Base-by-base conservation (phyloP, 495 filamentous ascomycete genomes). In the Penicillium lividum region DNA sequence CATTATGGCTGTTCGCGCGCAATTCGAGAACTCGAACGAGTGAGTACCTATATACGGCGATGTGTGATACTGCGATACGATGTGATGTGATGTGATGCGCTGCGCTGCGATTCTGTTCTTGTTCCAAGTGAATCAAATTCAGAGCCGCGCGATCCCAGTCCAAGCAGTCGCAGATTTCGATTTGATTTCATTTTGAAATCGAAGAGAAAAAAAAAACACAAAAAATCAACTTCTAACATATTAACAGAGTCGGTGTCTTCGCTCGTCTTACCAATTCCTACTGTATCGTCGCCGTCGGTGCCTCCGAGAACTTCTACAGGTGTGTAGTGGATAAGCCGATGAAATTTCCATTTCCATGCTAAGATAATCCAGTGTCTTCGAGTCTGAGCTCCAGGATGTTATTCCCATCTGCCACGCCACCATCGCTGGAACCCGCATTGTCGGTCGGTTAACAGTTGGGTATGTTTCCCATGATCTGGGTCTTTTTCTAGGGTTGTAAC, bases 21-120 rank as follows among this genome's bases (percentile, higher is more conserved):
- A 94, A 80, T 98, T 98, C 72, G 94, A 98, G 78, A 97, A 96
- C 79, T 96, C 91, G 62, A 97, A 98, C 81, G 94, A 98, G 94
- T 98, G 75, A 71, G 85, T 79, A 16, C 38, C 38, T 40, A 16
- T 15, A 16, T 16, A 3, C 7, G 3, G 22, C 22, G 22, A 22
- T 22, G 22, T 2, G 22, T 22, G 22, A 22, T 33, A 33, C 31
- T 33, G 31, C 31, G 31, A 33, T 6, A 33, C 31, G 31, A 33
- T 33, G 31, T 2, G 31, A 33, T 33, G 9, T 40, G 4, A 5
- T 15, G 38, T 4, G 15, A 40, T 16, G 15, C 13, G 13, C 10
- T 40, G 38, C 15, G 38, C 10, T 40, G 38, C 13, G 38, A 40
- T 16, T 16, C 13, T 40, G 15, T 40, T 40, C 38, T 16, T 40